These are phyloP conservation scores for Tolypocladium sp. DNA, from an alignment of 2,329 filamentous ascomycete genomes.

Conservation along the genomic window DNA sequence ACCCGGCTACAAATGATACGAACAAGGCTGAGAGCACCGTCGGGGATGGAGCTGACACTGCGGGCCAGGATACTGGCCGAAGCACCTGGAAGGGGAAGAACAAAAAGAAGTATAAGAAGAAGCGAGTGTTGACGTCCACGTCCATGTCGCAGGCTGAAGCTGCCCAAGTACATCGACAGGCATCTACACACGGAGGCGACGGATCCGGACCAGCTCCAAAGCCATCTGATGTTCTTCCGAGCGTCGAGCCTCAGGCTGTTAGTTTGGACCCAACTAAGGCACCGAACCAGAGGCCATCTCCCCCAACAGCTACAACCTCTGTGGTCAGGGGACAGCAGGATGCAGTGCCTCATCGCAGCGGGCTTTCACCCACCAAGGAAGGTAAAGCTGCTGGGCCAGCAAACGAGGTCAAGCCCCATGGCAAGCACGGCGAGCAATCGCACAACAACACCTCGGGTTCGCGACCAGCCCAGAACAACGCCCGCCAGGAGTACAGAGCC, in stretches of 20 bases:
- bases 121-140: slow-evolving; percentile 4
- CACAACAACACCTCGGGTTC: neutral
- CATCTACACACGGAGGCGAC: neutral
- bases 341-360: neutral
- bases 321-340: neutral
- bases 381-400: neutral
- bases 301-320: neutral
- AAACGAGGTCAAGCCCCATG: neutral
- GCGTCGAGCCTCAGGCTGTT: neutral
- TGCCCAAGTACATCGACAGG: neutral
- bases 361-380: neutral
- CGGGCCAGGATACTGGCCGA: neutral
- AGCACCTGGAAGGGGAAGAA: slow-evolving; percentile 6
- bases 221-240: no score
- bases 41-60: neutral
- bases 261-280: neutral
- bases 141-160: neutral
- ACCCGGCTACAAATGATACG: neutral
- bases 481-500: slow-evolving; percentile 13
- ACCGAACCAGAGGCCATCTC: no score
- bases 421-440: neutral
- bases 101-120: slow-evolving; percentile 17
- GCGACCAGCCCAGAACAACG: neutral
- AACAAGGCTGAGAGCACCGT: neutral
- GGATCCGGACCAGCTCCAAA: neutral